Evolutionary conservation across 306 rosid species (phyloP).

Genomic region (Corylus heterophylla): DNA sequence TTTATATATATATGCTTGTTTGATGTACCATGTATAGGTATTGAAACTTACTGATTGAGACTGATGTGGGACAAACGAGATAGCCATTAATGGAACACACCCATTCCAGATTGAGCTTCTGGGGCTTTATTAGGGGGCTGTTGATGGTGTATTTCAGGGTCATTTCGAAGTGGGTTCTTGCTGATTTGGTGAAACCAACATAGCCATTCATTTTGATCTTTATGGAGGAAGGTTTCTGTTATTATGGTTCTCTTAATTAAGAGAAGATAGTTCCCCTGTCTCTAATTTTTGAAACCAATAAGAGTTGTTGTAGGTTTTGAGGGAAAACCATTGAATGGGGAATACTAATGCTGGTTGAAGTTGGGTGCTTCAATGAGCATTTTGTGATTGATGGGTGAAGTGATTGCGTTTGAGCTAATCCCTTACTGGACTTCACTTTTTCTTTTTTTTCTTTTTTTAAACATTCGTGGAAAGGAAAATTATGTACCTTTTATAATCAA

Average conservation of each 20-base stretch:
- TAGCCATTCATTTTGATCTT: conserved; percentile 33
- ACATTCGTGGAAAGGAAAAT: neutral
- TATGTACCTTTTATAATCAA: neutral
- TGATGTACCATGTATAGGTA: neutral
- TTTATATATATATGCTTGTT: neutral
- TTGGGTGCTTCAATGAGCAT: conserved; percentile 12
- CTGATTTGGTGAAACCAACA: conserved; percentile 41
- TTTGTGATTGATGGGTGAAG: neutral
- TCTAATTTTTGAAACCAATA: conserved; percentile 1
- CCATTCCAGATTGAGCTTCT: conserved; percentile 13
- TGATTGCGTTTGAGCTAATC: neutral
- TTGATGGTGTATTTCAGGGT: conserved; percentile 1
- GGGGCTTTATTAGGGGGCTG: conserved; percentile 21
- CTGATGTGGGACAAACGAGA: conserved; percentile 8
- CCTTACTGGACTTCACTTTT: neutral
- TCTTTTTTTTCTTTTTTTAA: too few species aligned
- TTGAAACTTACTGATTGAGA: conserved; percentile 9
- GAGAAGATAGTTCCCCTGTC: conserved; percentile 15
- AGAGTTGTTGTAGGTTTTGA: conserved; percentile 27
- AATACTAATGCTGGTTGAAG: conserved; percentile 21
- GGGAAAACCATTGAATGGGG: conserved; percentile 23
- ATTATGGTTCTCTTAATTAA: conserved; percentile 13
- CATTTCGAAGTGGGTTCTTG: conserved; percentile 23
- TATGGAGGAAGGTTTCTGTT: conserved; percentile 35
- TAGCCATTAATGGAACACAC: neutral